Base-by-base conservation (phyloP, 1,284 basidiomycete genomes). In the Ustanciosporium gigantosporum region DNA sequence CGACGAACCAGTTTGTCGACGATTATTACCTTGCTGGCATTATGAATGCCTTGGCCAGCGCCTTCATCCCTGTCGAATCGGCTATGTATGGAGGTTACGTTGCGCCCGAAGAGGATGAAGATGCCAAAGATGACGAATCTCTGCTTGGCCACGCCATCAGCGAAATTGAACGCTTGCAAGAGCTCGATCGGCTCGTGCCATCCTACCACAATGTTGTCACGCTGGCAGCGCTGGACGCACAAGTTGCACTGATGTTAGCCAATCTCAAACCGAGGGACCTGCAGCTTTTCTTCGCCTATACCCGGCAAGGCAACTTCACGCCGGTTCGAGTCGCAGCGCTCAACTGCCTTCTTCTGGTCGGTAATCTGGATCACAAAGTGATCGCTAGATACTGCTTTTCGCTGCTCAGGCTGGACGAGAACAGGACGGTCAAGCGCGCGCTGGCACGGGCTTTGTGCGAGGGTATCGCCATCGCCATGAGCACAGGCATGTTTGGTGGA, bases 141-240 rank as follows among this genome's bases (percentile, higher is more conserved):
- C 36, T 77, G 41, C 59, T 76, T 4, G 31, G 31, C 11, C 48
- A 59, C 15, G 72, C 75, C 0, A 49, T 65, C 11, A 45, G 56
- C 34, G 73, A 77, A 45, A 85, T 97, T 31, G 90, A 94, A 73
- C 84, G 94, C 25, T 92, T 93, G 77, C 87, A 91, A 55, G 91
- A 87, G 62, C 90, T 97, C 84, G 95, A 99, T 78, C 84, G 91
- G 47, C 82, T 98, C 15, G 93, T 98, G 46, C 91, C 95, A 3
- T 95, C 93, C 4, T 88, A 87, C 53, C 91, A 96, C 73, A 98
- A 98, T 73, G 86, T 92, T 20, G 87, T 98, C 31, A 93, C 93
- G 0, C 83, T 91, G 44, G 91, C 94, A 23, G 51, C 64, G 31
- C 56, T 77, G 13, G 75, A 77, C 43, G 74, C 70, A 31, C 64